Base-by-base conservation (phyloP, 805 yeast genomes). In the Sporopachydermia lactativora region DNA sequence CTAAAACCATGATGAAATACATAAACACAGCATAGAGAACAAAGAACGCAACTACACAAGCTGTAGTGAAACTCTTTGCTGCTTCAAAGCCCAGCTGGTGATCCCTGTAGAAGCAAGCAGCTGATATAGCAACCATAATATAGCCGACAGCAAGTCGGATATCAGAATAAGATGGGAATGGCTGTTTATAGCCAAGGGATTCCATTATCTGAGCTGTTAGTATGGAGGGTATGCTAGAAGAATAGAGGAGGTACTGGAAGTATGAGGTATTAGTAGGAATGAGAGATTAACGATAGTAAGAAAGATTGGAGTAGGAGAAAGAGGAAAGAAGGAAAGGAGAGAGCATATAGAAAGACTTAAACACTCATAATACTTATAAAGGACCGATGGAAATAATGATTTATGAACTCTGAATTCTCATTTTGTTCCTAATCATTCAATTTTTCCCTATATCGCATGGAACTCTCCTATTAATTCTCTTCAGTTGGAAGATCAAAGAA, bases 81-180 rank as follows among this genome's bases (percentile, higher is more conserved):
- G 44, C 39, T 15, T 45, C 46, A 43, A 59, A 59, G 5, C 62
- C 64, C n/a, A 44, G 41, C 15, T 43, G 42, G 42, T 49, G 51
- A 44, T 60, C 64, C 24, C 45, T 45, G 28, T 37, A 42, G 35
- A 48, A 50, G 15, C 51, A 53, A 3, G 41, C 42, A 3, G 49
- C 62, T 8, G 61, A 55, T n/a, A 57, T 46, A 3, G 48, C 37
- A 4, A 58, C 52, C 1, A 60, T 42, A 13, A 44, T 36, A 41
- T 47, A 59, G 3, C 61, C 60, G 4, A 58, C 34, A 2, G 44
- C 52, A 13, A 59, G 48, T 17, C 56, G 46, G 17, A 52, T 44
- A 38, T 60, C 52, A 4, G 48, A 46, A 19, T 49, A 45, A 15
- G 37, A 39, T n/a, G n/a, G n/a, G 38, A 46, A 47, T 18, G 36